Conservation (phyloP, 2,329 filamentous ascomycete species). For the Podosphaera aphanis region DNA sequence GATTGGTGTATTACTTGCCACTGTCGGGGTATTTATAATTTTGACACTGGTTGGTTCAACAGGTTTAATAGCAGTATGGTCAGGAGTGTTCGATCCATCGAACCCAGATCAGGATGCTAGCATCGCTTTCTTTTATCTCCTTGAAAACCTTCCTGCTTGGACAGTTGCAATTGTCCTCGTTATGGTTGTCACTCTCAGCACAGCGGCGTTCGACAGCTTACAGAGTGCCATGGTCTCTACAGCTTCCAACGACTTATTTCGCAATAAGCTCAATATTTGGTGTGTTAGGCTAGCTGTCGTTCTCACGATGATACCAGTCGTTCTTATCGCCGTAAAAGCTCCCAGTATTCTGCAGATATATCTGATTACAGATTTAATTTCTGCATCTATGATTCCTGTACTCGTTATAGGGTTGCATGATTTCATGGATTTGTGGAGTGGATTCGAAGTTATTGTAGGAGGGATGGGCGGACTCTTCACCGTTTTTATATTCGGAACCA, state of each 20-base stretch:
- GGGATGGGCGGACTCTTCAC: slow-evolving; percentile 56
- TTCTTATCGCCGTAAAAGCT: slow-evolving; percentile 50
- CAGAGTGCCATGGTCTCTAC: slow-evolving; percentile 73
- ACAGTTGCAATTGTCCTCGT: slow-evolving; percentile 63
- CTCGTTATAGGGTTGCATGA: slow-evolving; percentile 49
- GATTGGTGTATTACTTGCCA: slow-evolving; percentile 49
- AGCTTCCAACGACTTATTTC: slow-evolving; percentile 63
- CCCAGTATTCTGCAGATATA: slow-evolving; percentile 62
- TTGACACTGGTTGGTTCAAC: slow-evolving; percentile 49
- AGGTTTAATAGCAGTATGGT: slow-evolving; percentile 58
- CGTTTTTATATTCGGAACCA: slow-evolving; percentile 58
- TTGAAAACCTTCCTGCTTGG: slow-evolving; percentile 51
- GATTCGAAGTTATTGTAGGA: slow-evolving; percentile 58
- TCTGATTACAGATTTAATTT: slow-evolving; percentile 59
- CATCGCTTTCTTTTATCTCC: slow-evolving; percentile 51
- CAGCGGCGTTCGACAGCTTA: slow-evolving; percentile 56
- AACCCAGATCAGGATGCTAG: slow-evolving; percentile 37
- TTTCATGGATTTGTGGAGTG: slow-evolving; percentile 47
- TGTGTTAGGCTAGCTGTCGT: slow-evolving; percentile 47
- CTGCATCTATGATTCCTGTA: slow-evolving; percentile 51
- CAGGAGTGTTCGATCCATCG: slow-evolving; percentile 40
- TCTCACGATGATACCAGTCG: slow-evolving; percentile 47
- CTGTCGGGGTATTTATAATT: slow-evolving; percentile 39
- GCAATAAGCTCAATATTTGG: slow-evolving; percentile 58
- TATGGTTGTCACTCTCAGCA: slow-evolving; percentile 56